Evolutionary conservation across 2,329 filamentous ascomycete genomes (phyloP).

Genomic region (Anisogramma anomala): DNA sequence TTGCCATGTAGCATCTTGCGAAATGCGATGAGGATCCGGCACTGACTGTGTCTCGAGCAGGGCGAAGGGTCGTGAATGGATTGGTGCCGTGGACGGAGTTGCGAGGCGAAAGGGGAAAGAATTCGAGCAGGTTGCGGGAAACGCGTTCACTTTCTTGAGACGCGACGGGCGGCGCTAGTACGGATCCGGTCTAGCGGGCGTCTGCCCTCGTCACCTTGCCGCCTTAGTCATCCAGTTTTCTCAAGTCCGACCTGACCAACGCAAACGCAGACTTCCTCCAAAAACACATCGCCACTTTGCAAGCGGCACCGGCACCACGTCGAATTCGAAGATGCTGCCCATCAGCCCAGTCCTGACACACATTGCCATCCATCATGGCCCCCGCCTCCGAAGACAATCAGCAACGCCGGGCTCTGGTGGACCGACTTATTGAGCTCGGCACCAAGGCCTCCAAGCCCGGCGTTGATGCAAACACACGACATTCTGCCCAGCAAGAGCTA

Average conservation of each 20-base stretch:
- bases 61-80: slow-evolving; percentile 16
- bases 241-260: no score
- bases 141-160: not conserved
- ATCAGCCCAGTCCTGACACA: not conserved
- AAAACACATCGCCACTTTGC: no score
- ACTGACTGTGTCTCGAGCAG: slow-evolving; percentile 21
- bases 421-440: slow-evolving; percentile 28
- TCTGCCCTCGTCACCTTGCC: not conserved
- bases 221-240: no score
- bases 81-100: slow-evolving; percentile 13
- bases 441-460: slow-evolving; percentile 39
- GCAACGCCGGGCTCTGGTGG: slow-evolving; percentile 22
- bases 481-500: slow-evolving; percentile 29
- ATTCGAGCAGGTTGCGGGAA: no score
- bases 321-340: not conserved
- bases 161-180: not conserved
- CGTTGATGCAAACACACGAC: slow-evolving; percentile 20
- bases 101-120: slow-evolving; percentile 15
- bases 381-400: slow-evolving; percentile 15
- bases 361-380: no score
- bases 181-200: no score
- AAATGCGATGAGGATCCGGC: slow-evolving; percentile 24
- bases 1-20: slow-evolving; percentile 17
- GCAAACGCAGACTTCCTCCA: no score
- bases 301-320: not conserved